Conservation (phyloP, 148 eudicot species). For the Rhododendron simsii region DNA sequence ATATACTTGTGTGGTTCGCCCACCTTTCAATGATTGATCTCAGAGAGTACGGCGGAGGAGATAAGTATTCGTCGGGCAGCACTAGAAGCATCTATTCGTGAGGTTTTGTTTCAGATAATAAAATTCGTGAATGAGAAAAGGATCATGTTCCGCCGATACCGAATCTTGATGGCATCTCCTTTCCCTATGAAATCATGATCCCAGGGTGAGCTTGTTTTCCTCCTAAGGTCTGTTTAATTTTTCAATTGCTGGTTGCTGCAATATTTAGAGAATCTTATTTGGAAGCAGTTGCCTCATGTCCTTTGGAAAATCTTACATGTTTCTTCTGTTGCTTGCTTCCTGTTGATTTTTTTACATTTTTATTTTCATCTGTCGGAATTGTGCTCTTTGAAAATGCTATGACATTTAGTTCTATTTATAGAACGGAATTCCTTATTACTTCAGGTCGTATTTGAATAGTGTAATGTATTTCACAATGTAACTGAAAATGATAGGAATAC, state of each 20-base stretch:
- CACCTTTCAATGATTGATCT: background rate
- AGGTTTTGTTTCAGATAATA: constrained; percentile 89
- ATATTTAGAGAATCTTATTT: background rate
- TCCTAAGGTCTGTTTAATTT: background rate
- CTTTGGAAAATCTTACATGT: background rate
- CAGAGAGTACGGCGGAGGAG: constrained; percentile 67
- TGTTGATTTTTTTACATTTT: background rate
- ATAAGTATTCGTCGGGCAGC: constrained; percentile 67
- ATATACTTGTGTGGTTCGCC: background rate
- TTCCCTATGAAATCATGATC: constrained; percentile 87
- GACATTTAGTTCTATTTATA: background rate
- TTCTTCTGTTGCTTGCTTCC: background rate
- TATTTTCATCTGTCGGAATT: background rate
- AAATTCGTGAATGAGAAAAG: constrained; percentile 87
- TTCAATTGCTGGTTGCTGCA: background rate
- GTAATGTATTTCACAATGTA: background rate
- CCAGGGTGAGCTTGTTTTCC: constrained; percentile 56
- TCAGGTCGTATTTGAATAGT: background rate
- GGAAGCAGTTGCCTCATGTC: background rate
- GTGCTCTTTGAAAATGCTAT: background rate
- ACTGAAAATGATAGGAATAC: background rate
- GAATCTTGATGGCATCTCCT: too few relatives aligned
- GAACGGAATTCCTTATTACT: background rate
- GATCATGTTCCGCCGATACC: constrained; percentile 91
- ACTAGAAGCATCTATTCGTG: constrained; percentile 77